These are phyloP conservation scores for Apiospora arundinis DNA, from an alignment of 2,329 filamentous ascomycete genomes.

Conservation along the genomic window DNA sequence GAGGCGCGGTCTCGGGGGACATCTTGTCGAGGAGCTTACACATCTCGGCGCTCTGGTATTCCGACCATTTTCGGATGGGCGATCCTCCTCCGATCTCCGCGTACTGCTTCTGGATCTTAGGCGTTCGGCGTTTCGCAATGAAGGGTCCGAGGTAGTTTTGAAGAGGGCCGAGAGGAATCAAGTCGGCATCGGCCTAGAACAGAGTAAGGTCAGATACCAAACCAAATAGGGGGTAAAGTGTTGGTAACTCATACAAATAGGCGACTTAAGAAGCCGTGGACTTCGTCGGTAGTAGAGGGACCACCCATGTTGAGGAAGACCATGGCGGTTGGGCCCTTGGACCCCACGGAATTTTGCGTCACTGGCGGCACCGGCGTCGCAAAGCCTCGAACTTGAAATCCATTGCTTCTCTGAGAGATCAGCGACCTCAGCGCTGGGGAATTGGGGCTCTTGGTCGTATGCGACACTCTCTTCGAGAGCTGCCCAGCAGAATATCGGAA, in stretches of 20 bases:
- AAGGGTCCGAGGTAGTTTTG: conserved; percentile 90
- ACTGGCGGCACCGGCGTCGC: conserved; percentile 77
- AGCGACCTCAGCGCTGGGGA: conserved; percentile 30
- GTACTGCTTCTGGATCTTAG: conserved; percentile 97
- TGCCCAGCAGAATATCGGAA: conserved; percentile 46
- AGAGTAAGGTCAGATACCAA: conserved; percentile 27
- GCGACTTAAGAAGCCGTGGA: conserved; percentile 86
- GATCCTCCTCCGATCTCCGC: conserved; percentile 95
- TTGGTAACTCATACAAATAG: conserved; percentile 74
- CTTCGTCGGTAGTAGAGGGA: conserved; percentile 85
- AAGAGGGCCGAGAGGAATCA: conserved; percentile 92
- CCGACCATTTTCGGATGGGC: conserved; percentile 97
- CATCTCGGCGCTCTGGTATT: conserved; percentile 93
- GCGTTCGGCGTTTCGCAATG: conserved; percentile 85
- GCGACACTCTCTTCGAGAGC: conserved; percentile 43
- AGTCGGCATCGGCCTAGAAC: conserved; percentile 81
- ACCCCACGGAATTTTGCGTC: conserved; percentile 74
- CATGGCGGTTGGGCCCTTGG: conserved; percentile 90
- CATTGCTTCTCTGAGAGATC: conserved; percentile 31
- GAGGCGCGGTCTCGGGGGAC: conserved; percentile 90
- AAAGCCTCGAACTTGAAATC: conserved; percentile 51
- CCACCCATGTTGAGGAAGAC: conserved; percentile 99
- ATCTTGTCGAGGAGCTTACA: conserved; percentile 94
- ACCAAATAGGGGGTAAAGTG: conserved; percentile 22
- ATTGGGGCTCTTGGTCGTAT: conserved; percentile 34